Base-by-base conservation (phyloP, 345 rosid genomes). In the Moringa oleifera region DNA sequence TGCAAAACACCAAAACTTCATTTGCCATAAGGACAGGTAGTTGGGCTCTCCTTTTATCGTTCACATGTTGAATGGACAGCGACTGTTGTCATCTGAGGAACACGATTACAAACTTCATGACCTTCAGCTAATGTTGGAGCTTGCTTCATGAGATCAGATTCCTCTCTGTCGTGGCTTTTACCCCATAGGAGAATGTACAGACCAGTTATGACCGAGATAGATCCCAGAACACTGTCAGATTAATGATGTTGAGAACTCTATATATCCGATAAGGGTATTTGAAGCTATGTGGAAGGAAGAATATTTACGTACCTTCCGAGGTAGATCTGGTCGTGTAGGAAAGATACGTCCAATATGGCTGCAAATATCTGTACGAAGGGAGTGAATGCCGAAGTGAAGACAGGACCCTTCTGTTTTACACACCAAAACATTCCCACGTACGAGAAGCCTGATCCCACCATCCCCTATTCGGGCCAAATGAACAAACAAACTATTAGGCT, bases 391-490 rank as follows among this genome's bases (percentile, higher is more conserved):
- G 96, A 77, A 0, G 98, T 89, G 79, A 88, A 89, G 25, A 89
- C 80, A 0, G 98, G 90, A 25, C 91, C 96, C 64, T 83, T 81
- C 61, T 83, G 83, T 69, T 82, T 75, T 20, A 89, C 92, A 70
- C 88, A 87, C 95, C 96, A 89, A 3, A 92, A 76, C 90, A 91
- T 83, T n/a, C 85, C 95, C 24, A 87, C 96, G 46, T 73, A 82
- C 69, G 92, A 87, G 77, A 91, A 53, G 2, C 89, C 96, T 20
- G 96, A 87, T 56, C 87, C 96, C 23, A 85, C 84, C 58, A 81
- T 72, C 18, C 98, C 98, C 95, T 91, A 23, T 52, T 25, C 37
- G 54, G 33, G 5, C 33, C 3, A 28, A 28, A 28, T 28, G 33
- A 28, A 28, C 3, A 3, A 28, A n/a, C n/a, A n/a, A n/a, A n/a